Evolutionary conservation across 1,284 basidiomycete genomes (phyloP).

Genomic region (Taiwanofungus camphoratus): DNA sequence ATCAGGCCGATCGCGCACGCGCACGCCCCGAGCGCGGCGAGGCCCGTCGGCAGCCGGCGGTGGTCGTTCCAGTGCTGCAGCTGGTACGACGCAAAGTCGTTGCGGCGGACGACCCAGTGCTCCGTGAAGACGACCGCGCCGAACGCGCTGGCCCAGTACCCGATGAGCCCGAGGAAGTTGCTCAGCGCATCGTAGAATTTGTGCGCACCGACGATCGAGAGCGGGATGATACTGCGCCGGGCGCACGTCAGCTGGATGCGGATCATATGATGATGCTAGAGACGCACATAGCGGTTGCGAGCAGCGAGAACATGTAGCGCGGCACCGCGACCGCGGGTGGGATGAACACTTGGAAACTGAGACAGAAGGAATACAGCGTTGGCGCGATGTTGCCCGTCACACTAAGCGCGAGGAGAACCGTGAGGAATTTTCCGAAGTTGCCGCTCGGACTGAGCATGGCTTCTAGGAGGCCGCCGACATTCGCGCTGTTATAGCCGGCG

Average conservation of each 20-base stretch:
- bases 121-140: slow-evolving; percentile 56
- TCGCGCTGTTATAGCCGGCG: slow-evolving; percentile 50
- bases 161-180: slow-evolving; percentile 70
- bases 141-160: slow-evolving; percentile 65
- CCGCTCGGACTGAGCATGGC: slow-evolving; percentile 67
- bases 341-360: slow-evolving; percentile 75
- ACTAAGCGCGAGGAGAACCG: slow-evolving; percentile 76
- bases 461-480: slow-evolving; percentile 70
- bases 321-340: slow-evolving; percentile 69
- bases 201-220: slow-evolving; percentile 65
- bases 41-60: slow-evolving; percentile 53
- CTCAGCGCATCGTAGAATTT: slow-evolving; percentile 59
- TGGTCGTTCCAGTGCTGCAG: slow-evolving; percentile 49
- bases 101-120: slow-evolving; percentile 56
- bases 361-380: slow-evolving; percentile 80
- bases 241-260: not conserved
- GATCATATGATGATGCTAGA: not conserved
- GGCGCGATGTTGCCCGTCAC: slow-evolving; percentile 83
- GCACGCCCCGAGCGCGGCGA: slow-evolving; percentile 52
- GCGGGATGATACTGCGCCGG: slow-evolving; percentile 37
- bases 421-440: slow-evolving; percentile 83
- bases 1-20: slow-evolving; percentile 49
- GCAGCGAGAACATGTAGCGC: slow-evolving; percentile 80
- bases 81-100: slow-evolving; percentile 47
- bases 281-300: slow-evolving; percentile 75